Conservation (phyloP, 495 filamentous ascomycete species). For the Beverwykella pulmonaria region DNA sequence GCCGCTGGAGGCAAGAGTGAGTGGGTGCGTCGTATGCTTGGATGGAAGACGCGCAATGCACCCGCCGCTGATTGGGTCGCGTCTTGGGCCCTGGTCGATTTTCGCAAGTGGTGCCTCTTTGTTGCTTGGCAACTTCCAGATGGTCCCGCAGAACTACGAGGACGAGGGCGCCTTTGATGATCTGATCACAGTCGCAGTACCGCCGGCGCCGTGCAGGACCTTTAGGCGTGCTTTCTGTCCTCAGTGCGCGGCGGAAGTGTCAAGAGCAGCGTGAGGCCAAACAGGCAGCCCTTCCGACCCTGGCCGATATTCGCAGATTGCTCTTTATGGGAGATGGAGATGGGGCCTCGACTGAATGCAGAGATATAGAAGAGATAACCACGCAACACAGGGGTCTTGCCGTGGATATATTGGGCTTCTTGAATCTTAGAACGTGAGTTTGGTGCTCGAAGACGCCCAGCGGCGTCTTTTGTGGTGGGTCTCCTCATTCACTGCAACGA, state of each 20-base stretch:
- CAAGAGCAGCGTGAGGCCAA: not conserved
- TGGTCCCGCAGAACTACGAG: not conserved
- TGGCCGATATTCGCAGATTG: not conserved
- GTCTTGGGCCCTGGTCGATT: too few relatives aligned
- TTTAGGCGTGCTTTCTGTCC: too few relatives aligned
- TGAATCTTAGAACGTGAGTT: slow-evolving; percentile 5
- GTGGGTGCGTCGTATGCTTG: not conserved
- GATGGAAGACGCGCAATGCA: not conserved
- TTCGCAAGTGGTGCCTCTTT: not conserved
- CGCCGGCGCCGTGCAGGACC: not conserved
- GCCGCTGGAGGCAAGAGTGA: not conserved
- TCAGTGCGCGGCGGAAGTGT: not conserved
- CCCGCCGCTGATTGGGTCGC: too few relatives aligned
- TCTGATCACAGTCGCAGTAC: not conserved
- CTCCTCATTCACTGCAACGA: not conserved
- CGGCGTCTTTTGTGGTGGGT: not conserved
- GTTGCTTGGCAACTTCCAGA: not conserved
- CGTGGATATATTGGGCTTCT: slow-evolving; percentile 4
- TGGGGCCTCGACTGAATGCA: not conserved
- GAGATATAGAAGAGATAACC: not conserved
- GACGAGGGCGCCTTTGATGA: not conserved
- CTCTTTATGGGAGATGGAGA: not conserved
- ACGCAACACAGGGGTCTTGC: not conserved
- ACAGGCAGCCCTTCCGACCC: not conserved
- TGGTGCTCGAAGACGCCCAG: not conserved